Evolutionary conservation across 495 filamentous ascomycete species (phyloP), one percentile per base, ranked within the genome.

Genomic region (Penicillium cinerascens): DNA sequence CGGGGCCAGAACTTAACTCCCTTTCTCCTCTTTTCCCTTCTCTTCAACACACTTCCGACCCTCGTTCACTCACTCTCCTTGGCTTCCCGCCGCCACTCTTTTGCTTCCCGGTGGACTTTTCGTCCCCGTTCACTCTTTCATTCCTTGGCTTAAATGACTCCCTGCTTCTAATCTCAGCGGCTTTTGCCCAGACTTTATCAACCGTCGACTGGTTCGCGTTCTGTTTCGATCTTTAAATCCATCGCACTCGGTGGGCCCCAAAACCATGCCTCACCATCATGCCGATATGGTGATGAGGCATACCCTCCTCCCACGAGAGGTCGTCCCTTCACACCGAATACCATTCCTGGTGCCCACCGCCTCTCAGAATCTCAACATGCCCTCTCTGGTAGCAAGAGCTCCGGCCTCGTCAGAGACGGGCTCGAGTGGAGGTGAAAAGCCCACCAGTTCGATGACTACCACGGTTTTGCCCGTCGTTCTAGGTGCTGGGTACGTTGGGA

Each of bases 401-500:
- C 59, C 64, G 25, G 20, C 52, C n/a, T 47, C 63, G 6, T 51
- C 62, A 25, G 41, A 47, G 23, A 27, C 55, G 17, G 18, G 16
- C 11, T 42, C 50, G 9, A 53, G 49, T 42, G 45, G 47, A 27
- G 46, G 63, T 20, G 63, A 64, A 40, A 73, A 72, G 42, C 78
- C 83, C 3, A 78, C 78, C 2, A 80, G 81, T 46, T 66, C 75
- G 3, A 63, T 74, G 16, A 74, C 73, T 11, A 83, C 74, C n/a
- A 75, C 82, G 45, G 88, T 85, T 2, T 62, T 95, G 41, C 83
- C 92, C 1, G 90, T 97, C 49, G 80, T 85, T 26, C 76, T 96
- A 11, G 89, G 86, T 67, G 82, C 90, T 55, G 82, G 84, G 91
- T 96, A 83, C 77, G 91, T 86, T 35, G 35, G 4, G 11, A 29